phyloP scores from a whole-genome alignment of 2,329 filamentous ascomycete genomes.

The Aspergillus ochraceoroseus region DNA sequence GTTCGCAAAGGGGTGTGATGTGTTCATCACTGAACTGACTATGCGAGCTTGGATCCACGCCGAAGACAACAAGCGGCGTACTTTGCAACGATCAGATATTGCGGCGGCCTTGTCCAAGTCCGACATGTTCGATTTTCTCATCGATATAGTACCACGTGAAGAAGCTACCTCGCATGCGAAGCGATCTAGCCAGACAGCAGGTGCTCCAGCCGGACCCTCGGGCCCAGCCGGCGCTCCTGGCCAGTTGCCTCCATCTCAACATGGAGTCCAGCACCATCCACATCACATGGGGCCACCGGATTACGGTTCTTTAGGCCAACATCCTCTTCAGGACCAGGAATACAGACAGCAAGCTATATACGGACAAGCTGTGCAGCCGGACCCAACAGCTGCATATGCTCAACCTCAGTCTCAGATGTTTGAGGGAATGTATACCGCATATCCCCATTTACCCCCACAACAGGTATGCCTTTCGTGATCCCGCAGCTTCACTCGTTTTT shows the following conservation, averaged over 20 bases:
- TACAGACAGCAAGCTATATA: slow-evolving; percentile 83
- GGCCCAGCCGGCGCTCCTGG: slow-evolving; percentile 30
- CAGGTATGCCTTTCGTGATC: slow-evolving; percentile 56
- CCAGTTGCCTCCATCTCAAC: slow-evolving; percentile 43
- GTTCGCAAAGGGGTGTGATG: slow-evolving; percentile 97
- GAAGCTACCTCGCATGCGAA: slow-evolving; percentile 85
- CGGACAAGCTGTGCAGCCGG: slow-evolving; percentile 68
- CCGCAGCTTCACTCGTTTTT: not conserved
- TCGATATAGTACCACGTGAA: slow-evolving; percentile 95
- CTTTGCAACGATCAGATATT: slow-evolving; percentile 91
- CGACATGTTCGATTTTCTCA: slow-evolving; percentile 99
- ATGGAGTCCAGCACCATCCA: slow-evolving; percentile 50
- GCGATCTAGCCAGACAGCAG: slow-evolving; percentile 53
- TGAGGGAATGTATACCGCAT: slow-evolving; percentile 74
- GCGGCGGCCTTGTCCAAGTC: slow-evolving; percentile 93
- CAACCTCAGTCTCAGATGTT: slow-evolving; percentile 75
- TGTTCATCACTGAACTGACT: slow-evolving; percentile 97
- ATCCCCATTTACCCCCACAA: slow-evolving; percentile 73
- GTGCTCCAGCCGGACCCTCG: slow-evolving; percentile 49
- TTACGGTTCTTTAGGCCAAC: slow-evolving; percentile 57
- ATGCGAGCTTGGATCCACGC: slow-evolving; percentile 99
- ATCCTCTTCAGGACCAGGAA: slow-evolving; percentile 66
- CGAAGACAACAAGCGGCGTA: slow-evolving; percentile 96
- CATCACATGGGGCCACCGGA: slow-evolving; percentile 54
- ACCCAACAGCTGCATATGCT: slow-evolving; percentile 66